Conservation (phyloP, 2,329 filamentous ascomycete genomes). For the Ophiobolus disseminans region DNA sequence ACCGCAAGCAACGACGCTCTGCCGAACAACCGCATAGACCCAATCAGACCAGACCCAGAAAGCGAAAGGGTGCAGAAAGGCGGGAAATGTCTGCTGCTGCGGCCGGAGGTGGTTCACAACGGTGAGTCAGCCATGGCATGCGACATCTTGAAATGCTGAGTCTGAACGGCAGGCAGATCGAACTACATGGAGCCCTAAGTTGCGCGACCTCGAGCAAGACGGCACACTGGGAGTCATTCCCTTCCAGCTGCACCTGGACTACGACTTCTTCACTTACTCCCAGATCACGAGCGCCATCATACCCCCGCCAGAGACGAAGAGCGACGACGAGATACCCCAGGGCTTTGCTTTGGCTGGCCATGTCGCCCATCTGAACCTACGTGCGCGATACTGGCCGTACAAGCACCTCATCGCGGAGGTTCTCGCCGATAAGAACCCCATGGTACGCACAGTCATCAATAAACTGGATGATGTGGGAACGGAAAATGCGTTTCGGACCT, state of each 20-base stretch:
- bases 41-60: constrained; percentile 67
- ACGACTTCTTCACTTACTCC: constrained; percentile 84
- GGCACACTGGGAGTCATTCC: constrained; percentile 75
- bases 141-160: constrained; percentile 33
- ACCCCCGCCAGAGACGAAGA: constrained; percentile 70
- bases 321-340: constrained; percentile 79
- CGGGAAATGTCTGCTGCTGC: constrained; percentile 56
- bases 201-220: constrained; percentile 72
- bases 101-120: constrained; percentile 51
- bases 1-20: constrained; percentile 72
- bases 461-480: constrained; percentile 89
- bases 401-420: constrained; percentile 86
- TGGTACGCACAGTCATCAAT: constrained; percentile 89
- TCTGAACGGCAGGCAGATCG: constrained; percentile 61
- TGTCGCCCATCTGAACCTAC: constrained; percentile 92
- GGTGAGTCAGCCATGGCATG: constrained; percentile 34
- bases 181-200: constrained; percentile 75
- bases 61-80: constrained; percentile 59
- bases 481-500: constrained; percentile 87
- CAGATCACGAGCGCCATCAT: constrained; percentile 85
- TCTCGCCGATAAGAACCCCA: constrained; percentile 85
- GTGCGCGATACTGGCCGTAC: constrained; percentile 82
- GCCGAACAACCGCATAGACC: constrained; percentile 66
- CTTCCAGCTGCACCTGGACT: constrained; percentile 78
- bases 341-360: constrained; percentile 92